These are phyloP conservation scores for Plasmodium yoelii DNA, from an alignment of 169 alveolate species.

Conservation along the genomic window DNA sequence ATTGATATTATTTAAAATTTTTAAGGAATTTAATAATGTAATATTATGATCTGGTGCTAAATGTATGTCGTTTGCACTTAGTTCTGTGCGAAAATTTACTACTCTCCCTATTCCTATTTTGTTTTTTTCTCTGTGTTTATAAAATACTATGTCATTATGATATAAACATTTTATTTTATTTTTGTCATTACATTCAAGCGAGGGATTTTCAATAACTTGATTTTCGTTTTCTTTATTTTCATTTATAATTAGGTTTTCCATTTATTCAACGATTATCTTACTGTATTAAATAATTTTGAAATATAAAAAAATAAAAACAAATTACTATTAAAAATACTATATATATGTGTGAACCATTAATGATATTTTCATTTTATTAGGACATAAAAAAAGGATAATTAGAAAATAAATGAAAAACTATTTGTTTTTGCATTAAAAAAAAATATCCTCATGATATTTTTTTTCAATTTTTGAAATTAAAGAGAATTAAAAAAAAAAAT, in stretches of 20 bases:
- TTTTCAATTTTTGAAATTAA: no score
- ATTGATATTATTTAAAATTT: conserved; percentile 44
- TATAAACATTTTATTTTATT: conserved; percentile 8
- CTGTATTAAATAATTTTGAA: conserved; percentile 4
- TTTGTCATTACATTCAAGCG: conserved; percentile 18
- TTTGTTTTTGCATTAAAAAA: conserved; percentile 20
- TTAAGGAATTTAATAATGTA: conserved; percentile 5
- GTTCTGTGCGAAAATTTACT: conserved; percentile 44
- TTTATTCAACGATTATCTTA: conserved; percentile 30
- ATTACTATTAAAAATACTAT: background rate
- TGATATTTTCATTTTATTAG: conserved; percentile 3
- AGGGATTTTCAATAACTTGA: background rate
- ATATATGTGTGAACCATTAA: background rate
- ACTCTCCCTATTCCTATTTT: conserved; percentile 67
- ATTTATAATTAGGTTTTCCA: conserved; percentile 38
- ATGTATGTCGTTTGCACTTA: conserved; percentile 19
- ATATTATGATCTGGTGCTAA: background rate
- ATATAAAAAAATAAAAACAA: conserved; percentile 2
- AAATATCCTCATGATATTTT: background rate
- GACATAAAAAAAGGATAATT: background rate
- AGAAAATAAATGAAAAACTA: background rate
- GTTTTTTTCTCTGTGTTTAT: conserved; percentile 33
- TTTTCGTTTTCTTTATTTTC: conserved; percentile 2
- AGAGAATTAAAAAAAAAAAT: no score
- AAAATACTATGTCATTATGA: conserved; percentile 66